Percentiles rank a stretch among this genome's conserved stretches.
Evolutionary conservation across 139 green algal species (phyloP).

Genomic region (Chlamydomonas eustigma): DNA sequence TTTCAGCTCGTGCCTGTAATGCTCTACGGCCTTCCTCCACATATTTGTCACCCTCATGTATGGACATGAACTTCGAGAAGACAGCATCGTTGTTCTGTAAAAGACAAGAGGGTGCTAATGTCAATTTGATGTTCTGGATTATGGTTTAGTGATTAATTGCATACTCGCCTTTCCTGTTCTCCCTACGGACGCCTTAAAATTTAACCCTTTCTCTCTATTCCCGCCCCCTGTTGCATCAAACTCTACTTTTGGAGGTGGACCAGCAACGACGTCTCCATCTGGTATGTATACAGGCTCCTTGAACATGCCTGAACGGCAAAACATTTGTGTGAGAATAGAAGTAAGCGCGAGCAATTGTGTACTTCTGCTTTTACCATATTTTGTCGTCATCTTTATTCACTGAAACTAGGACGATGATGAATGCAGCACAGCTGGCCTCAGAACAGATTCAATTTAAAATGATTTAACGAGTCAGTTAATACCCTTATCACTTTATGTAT

Average conservation of each 20-base stretch:
- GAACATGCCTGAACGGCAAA: constrained; percentile 2
- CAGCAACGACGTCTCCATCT: background rate
- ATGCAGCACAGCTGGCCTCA: too few relatives aligned
- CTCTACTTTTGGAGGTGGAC: background rate
- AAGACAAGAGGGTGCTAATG: background rate
- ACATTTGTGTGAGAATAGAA: background rate
- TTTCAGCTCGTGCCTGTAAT: constrained; percentile 29
- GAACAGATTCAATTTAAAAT: too few relatives aligned
- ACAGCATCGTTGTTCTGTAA: constrained; percentile 53
- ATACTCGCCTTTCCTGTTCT: constrained; percentile 31
- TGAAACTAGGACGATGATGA: too few relatives aligned
- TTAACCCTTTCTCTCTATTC: constrained; percentile 33
- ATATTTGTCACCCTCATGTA: constrained; percentile 48
- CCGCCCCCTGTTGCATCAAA: background rate
- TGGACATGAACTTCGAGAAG: constrained; percentile 56
- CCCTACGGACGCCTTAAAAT: constrained; percentile 32
- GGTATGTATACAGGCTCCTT: constrained; percentile 1
- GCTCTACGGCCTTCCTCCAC: constrained; percentile 29
- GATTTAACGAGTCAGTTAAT: too few relatives aligned
- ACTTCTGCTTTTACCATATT: background rate
- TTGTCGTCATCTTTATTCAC: background rate
- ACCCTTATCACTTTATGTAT: too few relatives aligned
- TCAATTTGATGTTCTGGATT: too few relatives aligned
- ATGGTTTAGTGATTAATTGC: background rate
- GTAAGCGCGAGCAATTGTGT: background rate